These are phyloP conservation scores for Candida patagonica DNA, from an alignment of 805 yeast genomes.

Conservation along the genomic window DNA sequence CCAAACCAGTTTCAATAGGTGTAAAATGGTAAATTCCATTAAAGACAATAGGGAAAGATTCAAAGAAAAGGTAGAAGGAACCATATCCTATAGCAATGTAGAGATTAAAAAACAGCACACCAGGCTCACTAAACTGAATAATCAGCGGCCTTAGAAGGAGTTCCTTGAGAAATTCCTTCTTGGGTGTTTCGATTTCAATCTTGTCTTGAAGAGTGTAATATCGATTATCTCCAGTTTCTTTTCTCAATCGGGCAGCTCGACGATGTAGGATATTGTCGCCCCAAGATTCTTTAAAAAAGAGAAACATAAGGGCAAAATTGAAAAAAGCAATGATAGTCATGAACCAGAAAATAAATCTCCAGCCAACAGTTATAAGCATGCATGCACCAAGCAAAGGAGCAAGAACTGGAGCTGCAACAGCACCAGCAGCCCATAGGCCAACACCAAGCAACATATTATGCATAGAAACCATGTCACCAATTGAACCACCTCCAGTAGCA, in stretches of 20 bases:
- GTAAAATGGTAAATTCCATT: conserved; percentile 37
- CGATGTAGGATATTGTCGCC: conserved; percentile 5
- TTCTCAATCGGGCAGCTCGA: conserved; percentile 27
- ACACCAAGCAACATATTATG: conserved; percentile 37
- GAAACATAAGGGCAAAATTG: conserved; percentile 24
- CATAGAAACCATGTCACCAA: conserved; percentile 39
- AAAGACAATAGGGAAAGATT: conserved; percentile 53
- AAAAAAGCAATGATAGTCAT: conserved; percentile 33
- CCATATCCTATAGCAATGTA: conserved; percentile 47
- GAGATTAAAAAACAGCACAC: conserved; percentile 42
- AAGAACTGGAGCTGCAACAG: conserved; percentile 44
- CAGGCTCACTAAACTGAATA: conserved; percentile 45
- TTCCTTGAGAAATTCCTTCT: conserved; percentile 8
- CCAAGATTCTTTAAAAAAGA: conserved; percentile 5
- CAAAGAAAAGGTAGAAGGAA: conserved; percentile 46
- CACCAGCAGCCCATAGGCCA: conserved; percentile 45
- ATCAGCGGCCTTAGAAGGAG: conserved; percentile 32
- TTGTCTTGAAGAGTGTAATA: conserved; percentile 7
- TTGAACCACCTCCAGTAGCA: conserved; percentile 50
- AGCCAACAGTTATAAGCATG: conserved; percentile 35
- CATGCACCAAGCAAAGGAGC: conserved; percentile 53
- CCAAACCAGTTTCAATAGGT: conserved; percentile 37
- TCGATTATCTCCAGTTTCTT: conserved; percentile 37
- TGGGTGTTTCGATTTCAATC: not conserved
- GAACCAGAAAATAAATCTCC: conserved; percentile 52